These are phyloP conservation scores for Beauveria sp. DNA, from an alignment of 2,329 filamentous ascomycete species.

Conservation along the genomic window DNA sequence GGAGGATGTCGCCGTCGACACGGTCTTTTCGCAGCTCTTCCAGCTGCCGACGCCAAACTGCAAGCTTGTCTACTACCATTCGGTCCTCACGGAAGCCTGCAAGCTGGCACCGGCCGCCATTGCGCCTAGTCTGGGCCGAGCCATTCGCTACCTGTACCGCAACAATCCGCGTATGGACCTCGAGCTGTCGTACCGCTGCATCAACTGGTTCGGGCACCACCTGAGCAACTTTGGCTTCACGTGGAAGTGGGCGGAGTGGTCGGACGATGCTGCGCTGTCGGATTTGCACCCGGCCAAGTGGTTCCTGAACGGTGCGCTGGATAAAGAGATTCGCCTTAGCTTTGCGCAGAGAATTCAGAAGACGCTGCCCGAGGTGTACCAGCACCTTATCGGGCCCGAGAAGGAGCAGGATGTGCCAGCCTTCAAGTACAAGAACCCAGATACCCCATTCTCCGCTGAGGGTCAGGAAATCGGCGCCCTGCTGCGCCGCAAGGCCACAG, in stretches of 20 bases:
- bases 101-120: conserved; percentile 96
- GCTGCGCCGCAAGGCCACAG: conserved; percentile 74
- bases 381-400: conserved; percentile 69
- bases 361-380: conserved; percentile 78
- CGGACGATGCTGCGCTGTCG: conserved; percentile 72
- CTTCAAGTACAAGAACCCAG: conserved; percentile 79
- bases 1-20: conserved; percentile 94
- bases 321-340: conserved; percentile 94
- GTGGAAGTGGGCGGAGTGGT: conserved; percentile 99
- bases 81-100: conserved; percentile 88
- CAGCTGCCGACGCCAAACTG: conserved; percentile 81
- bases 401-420: conserved; percentile 95
- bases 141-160: conserved; percentile 85
- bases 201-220: conserved; percentile 98
- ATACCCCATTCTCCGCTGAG: conserved; percentile 73
- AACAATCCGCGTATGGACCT: conserved; percentile 77
- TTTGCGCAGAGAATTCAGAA: conserved; percentile 95
- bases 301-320: conserved; percentile 82
- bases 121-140: conserved; percentile 84
- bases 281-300: conserved; percentile 81
- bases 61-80: conserved; percentile 95
- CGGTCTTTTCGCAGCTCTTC: conserved; percentile 91
- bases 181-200: conserved; percentile 77
- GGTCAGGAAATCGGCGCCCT: conserved; percentile 75
- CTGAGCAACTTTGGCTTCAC: conserved; percentile 98